These are phyloP conservation scores for Xylaria cubensis DNA, from an alignment of 495 filamentous ascomycete genomes.

Conservation along the genomic window DNA sequence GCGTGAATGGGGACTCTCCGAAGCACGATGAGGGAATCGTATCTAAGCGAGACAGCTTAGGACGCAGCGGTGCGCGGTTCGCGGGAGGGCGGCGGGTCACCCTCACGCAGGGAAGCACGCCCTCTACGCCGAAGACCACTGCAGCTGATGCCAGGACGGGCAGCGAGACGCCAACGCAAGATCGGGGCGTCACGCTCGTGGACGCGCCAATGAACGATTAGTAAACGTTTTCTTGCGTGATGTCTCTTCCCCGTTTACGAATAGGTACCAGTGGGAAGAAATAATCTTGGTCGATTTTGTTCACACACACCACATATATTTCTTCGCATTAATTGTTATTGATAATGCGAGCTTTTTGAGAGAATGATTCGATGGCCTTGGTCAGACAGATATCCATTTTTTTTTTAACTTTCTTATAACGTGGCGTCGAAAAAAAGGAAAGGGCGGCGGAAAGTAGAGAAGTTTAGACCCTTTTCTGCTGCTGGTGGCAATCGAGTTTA, in stretches of 20 bases:
- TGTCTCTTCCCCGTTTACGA: not conserved
- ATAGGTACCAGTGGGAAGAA: not conserved
- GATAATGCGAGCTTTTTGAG: slow-evolving; percentile 17
- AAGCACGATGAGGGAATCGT: slow-evolving; percentile 47
- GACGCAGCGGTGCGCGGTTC: slow-evolving; percentile 53
- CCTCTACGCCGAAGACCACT: slow-evolving; percentile 38
- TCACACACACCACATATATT: not conserved
- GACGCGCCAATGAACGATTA: slow-evolving; percentile 89
- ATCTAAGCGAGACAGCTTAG: slow-evolving; percentile 60
- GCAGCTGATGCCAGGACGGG: slow-evolving; percentile 29
- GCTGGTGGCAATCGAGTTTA: not conserved
- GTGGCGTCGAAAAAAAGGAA: slow-evolving; percentile 20
- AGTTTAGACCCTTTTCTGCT: not conserved
- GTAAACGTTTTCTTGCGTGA: slow-evolving; percentile 29
- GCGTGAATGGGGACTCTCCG: slow-evolving; percentile 51
- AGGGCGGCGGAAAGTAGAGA: not conserved
- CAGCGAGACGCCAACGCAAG: slow-evolving; percentile 38
- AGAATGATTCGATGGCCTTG: not conserved
- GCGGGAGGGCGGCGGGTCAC: slow-evolving; percentile 49
- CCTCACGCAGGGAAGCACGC: slow-evolving; percentile 33
- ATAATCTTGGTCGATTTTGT: not conserved
- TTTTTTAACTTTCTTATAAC: slow-evolving; percentile 1
- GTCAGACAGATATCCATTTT: not conserved
- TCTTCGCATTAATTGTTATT: slow-evolving; percentile 12
- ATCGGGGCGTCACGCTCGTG: slow-evolving; percentile 73